These are phyloP conservation scores for Jatropha podagrica DNA, from an alignment of 441 rosid species.

Conservation along the genomic window DNA sequence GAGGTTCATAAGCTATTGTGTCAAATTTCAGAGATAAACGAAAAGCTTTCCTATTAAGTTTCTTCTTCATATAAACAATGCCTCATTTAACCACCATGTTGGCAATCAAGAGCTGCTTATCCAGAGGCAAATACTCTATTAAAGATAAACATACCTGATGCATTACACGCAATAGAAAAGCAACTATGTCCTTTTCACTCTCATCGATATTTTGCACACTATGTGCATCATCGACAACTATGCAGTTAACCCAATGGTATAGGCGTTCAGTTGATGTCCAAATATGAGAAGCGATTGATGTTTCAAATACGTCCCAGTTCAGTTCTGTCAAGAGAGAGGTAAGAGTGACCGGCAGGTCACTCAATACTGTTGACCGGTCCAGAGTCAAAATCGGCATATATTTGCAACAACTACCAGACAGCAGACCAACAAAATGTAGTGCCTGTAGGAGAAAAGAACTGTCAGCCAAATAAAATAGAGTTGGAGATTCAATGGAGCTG, in stretches of 20 bases:
- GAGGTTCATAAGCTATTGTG: neutral
- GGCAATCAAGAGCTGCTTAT: conserved; percentile 73
- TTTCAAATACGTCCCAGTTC: conserved; percentile 55
- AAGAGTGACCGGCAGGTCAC: conserved; percentile 76
- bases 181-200: conserved; percentile 46
- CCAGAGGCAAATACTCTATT: conserved; percentile 64
- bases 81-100: conserved; percentile 40
- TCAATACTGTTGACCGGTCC: conserved; percentile 52
- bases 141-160: conserved; percentile 54
- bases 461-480: neutral
- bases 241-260: conserved; percentile 42
- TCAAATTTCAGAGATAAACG: neutral
- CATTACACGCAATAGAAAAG: conserved; percentile 49
- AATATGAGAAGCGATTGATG: conserved; percentile 50
- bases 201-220: conserved; percentile 38
- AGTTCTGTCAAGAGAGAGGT: conserved; percentile 60
- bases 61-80: neutral
- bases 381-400: conserved; percentile 83
- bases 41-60: neutral
- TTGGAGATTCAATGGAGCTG: neutral
- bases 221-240: conserved; percentile 24
- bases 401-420: conserved; percentile 80
- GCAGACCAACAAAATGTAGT: conserved; percentile 64
- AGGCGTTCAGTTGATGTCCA: conserved; percentile 66
- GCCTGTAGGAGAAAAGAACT: conserved; percentile 47